Evolutionary conservation across 2,329 filamentous ascomycete genomes (phyloP).

Genomic region (Paracoccidioides lutzii): DNA sequence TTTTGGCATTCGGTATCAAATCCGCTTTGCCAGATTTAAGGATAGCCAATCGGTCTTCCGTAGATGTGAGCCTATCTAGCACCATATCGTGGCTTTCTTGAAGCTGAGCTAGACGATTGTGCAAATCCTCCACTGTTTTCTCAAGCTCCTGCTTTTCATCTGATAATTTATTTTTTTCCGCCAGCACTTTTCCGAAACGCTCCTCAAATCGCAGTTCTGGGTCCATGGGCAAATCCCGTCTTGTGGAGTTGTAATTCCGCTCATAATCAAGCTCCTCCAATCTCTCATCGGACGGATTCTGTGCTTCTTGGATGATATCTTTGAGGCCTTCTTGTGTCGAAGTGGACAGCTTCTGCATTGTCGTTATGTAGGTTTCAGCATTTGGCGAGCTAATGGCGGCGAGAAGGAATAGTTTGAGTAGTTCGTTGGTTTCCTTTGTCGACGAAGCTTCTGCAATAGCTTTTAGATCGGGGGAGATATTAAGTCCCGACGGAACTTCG

Average conservation of each 20-base stretch:
- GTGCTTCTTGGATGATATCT: slow-evolving; percentile 35
- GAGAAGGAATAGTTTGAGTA: slow-evolving; percentile 51
- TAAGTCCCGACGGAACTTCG: slow-evolving; percentile 28
- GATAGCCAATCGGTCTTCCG: slow-evolving; percentile 40
- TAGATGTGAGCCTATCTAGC: slow-evolving; percentile 33
- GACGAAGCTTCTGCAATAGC: slow-evolving; percentile 33
- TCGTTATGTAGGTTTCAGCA: slow-evolving; percentile 41
- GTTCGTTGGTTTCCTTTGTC: slow-evolving; percentile 36
- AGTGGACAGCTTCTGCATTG: slow-evolving; percentile 31
- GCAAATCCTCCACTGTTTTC: slow-evolving; percentile 39
- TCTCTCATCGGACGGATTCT: slow-evolving; percentile 28
- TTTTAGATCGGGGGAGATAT: slow-evolving; percentile 34
- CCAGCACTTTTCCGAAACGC: slow-evolving; percentile 35
- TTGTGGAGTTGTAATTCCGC: slow-evolving; percentile 21
- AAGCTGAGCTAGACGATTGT: slow-evolving; percentile 46
- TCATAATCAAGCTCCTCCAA: slow-evolving; percentile 26
- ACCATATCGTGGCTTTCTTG: slow-evolving; percentile 38
- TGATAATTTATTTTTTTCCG: slow-evolving; percentile 46
- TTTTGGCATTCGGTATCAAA: slow-evolving; percentile 34
- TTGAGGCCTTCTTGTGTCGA: slow-evolving; percentile 35
- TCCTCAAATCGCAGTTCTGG: slow-evolving; percentile 37
- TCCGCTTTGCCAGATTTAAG: slow-evolving; percentile 37
- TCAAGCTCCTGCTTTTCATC: slow-evolving; percentile 39
- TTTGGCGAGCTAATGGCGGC: slow-evolving; percentile 49
- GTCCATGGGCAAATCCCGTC: slow-evolving; percentile 27